phyloP scores from a whole-genome alignment of 331 rosid species.

The Telfairia occidentalis region DNA sequence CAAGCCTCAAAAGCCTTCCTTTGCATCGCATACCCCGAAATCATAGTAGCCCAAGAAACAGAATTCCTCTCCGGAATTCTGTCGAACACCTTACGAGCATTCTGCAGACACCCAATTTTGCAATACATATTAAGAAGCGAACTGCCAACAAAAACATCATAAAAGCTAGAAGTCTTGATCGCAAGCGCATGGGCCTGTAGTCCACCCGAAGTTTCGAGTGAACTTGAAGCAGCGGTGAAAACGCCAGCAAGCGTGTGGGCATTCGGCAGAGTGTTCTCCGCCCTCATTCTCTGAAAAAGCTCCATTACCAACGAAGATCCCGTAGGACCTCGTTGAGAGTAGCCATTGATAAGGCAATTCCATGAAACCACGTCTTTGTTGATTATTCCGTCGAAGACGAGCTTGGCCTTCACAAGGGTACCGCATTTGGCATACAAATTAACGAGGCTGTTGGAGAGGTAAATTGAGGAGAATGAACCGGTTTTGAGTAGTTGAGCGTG shows the following conservation, averaged over 20 bases:
- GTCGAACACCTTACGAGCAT: conserved; percentile 73
- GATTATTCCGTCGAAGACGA: conserved; percentile 27
- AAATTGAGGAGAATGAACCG: conserved; percentile 19
- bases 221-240: conserved; percentile 42
- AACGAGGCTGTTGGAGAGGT: conserved; percentile 45
- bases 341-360: conserved; percentile 69
- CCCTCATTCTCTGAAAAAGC: conserved; percentile 47
- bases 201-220: conserved; percentile 21
- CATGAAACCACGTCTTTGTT: conserved; percentile 61
- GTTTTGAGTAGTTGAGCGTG: conserved; percentile 43
- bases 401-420: conserved; percentile 26
- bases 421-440: conserved; percentile 53
- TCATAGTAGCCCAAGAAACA: conserved; percentile 78
- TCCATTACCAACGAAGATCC: conserved; percentile 26
- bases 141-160: conserved; percentile 62
- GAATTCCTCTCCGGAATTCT: conserved; percentile 46
- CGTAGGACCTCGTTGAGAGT: conserved; percentile 32
- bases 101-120: conserved; percentile 33
- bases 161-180: conserved; percentile 30
- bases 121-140: conserved; percentile 57
- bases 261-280: conserved; percentile 32
- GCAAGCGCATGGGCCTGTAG: conserved; percentile 46
- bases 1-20: conserved; percentile 36
- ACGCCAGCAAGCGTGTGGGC: conserved; percentile 58
- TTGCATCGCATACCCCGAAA: conserved; percentile 55